Base-by-base conservation (phyloP, 1,139 yeast genomes). In the Debaryomyces sp. region DNA sequence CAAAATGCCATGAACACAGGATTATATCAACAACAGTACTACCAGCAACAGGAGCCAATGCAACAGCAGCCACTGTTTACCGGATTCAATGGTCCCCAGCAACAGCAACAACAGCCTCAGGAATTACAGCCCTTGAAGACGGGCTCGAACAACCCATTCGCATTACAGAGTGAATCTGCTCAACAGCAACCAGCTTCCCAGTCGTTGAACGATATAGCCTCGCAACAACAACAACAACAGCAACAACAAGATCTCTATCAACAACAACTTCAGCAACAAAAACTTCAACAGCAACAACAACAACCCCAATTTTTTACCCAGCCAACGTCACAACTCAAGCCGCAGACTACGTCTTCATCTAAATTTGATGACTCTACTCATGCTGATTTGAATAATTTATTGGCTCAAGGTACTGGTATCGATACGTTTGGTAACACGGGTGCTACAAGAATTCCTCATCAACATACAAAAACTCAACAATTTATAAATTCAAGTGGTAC, bases 371-470 rank as follows among this genome's bases (percentile, higher is more conserved):
- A 63, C 77, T 83, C 68, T 69, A 81, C 76, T 71, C 91, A 73
- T 50, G 57, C 71, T 17, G 94, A 89, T 56, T 79, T 92, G 61
- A 91, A 92, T 68, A 80, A 81, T 51, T 74, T 92, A 50, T 77
- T 92, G 56, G 88, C 96, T 12, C 82, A 85, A 48, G 97, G 97
- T 34, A 89, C 96, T 0, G 98, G 97, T 22, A 75, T 91, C 49
- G 99, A 94, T 68, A 92, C 98, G 0, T 94, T 89, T 67, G 99
- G 99, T 68, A 94, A 94, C 67, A 86, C 90, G 5, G 99, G 99
- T 47, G 88, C 87, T 13, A 71, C 85, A 26, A 84, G 97, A 71
- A 81, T 94, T 50, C 96, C 98, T 10, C 96, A 96, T 46, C 98
- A 94, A 63, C 96, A 89, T 66, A 92, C 98, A 1, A 83, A 81